These are phyloP conservation scores for Hemerocallis citrina DNA, from an alignment of 106 monocot genomes.

Conservation along the genomic window DNA sequence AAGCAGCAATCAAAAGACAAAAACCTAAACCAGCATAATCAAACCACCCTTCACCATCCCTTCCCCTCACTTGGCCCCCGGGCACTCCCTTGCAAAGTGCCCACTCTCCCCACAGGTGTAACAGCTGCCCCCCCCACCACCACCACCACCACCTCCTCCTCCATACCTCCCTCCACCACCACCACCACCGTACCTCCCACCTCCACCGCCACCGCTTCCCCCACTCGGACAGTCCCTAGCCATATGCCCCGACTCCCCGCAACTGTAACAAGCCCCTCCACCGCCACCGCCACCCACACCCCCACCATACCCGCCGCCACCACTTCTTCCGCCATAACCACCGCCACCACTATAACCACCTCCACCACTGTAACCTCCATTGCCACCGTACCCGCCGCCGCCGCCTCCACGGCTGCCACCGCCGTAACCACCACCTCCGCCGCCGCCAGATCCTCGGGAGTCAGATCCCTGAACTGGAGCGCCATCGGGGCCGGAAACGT, in stretches of 20 bases:
- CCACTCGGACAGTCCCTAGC: constrained; percentile 7
- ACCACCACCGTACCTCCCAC: background rate
- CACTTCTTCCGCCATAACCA: background rate
- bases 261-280: constrained; percentile 6
- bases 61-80: background rate
- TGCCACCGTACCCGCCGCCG: constrained; percentile 7
- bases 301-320: constrained; percentile 8
- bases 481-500: constrained; percentile 33
- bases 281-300: constrained; percentile 9
- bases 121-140: constrained; percentile 2
- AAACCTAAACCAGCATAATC: too few relatives aligned
- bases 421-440: constrained; percentile 9
- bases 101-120: constrained; percentile 12
- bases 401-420: constrained; percentile 5
- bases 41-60: background rate
- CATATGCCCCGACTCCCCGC: constrained; percentile 9
- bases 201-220: constrained; percentile 35
- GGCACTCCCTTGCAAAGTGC: constrained; percentile 17
- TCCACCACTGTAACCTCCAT: constrained; percentile 7
- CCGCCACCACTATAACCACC: constrained; percentile 15
- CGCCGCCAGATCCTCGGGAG: constrained; percentile 1
- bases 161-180: constrained; percentile 4
- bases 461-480: constrained; percentile 15
- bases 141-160: constrained; percentile 8
- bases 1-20: too few relatives aligned